phyloP scores from a whole-genome alignment of 2,329 filamentous ascomycete genomes.

The Ambrosiella xylebori region DNA sequence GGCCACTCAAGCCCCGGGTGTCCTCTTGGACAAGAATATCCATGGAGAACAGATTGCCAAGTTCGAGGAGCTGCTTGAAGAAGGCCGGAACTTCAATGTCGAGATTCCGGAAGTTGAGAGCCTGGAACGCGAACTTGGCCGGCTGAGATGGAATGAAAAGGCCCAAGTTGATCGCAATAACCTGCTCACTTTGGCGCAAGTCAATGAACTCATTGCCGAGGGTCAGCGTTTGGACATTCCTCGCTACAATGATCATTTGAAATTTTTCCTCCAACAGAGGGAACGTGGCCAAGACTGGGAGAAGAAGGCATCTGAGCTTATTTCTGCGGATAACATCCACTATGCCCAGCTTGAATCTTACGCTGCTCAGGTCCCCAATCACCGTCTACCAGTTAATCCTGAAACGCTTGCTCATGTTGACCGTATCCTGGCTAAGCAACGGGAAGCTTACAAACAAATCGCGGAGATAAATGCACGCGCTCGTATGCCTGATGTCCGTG shows the following conservation, averaged over 20 bases:
- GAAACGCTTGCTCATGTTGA: conserved; percentile 73
- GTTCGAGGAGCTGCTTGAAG: conserved; percentile 83
- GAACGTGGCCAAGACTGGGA: conserved; percentile 76
- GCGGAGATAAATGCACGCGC: conserved; percentile 64
- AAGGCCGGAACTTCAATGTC: conserved; percentile 76
- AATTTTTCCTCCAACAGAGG: conserved; percentile 59
- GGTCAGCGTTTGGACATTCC: conserved; percentile 63
- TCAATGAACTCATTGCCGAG: conserved; percentile 59
- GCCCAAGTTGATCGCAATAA: conserved; percentile 43
- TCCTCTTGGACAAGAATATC: conserved; percentile 23
- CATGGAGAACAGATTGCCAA: conserved; percentile 46
- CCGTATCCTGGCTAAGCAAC: conserved; percentile 84
- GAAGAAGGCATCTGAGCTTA: conserved; percentile 77
- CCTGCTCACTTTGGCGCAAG: conserved; percentile 59
- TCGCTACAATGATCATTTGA: conserved; percentile 62
- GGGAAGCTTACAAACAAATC: conserved; percentile 82
- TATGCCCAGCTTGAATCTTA: conserved; percentile 89
- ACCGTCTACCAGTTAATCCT: conserved; percentile 59
- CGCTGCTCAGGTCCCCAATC: conserved; percentile 56
- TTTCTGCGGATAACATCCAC: conserved; percentile 79
- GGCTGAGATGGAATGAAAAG: conserved; percentile 76
- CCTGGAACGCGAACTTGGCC: conserved; percentile 62
- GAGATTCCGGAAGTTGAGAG: conserved; percentile 78
- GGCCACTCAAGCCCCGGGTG: conserved; percentile 18
- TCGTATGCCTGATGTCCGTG: conserved; percentile 54